Conservation (phyloP, 352 stramenopile genomes). For the Globisporangium mamillatum region DNA sequence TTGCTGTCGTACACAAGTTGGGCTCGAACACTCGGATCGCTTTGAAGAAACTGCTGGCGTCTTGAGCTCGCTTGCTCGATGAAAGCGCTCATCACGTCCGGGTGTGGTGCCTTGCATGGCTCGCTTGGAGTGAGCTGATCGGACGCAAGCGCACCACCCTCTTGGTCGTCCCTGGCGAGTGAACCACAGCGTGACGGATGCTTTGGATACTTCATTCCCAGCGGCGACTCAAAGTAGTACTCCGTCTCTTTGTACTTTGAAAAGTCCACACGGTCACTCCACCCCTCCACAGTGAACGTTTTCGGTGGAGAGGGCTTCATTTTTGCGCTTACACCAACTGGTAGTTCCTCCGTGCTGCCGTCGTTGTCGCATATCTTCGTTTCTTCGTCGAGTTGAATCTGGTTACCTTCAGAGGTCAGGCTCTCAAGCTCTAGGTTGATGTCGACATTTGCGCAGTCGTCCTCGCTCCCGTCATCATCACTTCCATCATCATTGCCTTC, state of each 20-base stretch:
- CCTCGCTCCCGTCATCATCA: constrained; percentile 34
- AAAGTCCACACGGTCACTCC: constrained; percentile 3
- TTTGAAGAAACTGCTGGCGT: constrained; percentile 34
- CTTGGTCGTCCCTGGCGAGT: neutral
- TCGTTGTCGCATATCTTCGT: neutral
- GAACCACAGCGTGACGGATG: constrained; percentile 21
- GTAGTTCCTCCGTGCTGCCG: neutral
- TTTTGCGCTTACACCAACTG: neutral
- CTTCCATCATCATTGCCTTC: constrained; percentile 44
- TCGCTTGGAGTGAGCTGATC: constrained; percentile 20
- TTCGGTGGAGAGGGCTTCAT: constrained; percentile 8
- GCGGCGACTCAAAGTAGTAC: constrained; percentile 18
- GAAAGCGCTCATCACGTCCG: constrained; percentile 17
- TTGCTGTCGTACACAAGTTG: constrained; percentile 57
- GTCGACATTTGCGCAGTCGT: constrained; percentile 13
- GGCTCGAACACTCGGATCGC: constrained; percentile 33
- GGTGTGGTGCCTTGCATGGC: constrained; percentile 19
- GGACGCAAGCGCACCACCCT: constrained; percentile 3
- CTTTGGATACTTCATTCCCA: constrained; percentile 20
- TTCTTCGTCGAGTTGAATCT: neutral
- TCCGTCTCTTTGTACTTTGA: constrained; percentile 12
- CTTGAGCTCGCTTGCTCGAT: constrained; percentile 25
- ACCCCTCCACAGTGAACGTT: constrained; percentile 5
- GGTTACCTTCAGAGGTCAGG: neutral
- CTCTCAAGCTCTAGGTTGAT: constrained; percentile 10